Conservation (phyloP, 2,329 filamentous ascomycete genomes). For the Amphichorda felina region DNA sequence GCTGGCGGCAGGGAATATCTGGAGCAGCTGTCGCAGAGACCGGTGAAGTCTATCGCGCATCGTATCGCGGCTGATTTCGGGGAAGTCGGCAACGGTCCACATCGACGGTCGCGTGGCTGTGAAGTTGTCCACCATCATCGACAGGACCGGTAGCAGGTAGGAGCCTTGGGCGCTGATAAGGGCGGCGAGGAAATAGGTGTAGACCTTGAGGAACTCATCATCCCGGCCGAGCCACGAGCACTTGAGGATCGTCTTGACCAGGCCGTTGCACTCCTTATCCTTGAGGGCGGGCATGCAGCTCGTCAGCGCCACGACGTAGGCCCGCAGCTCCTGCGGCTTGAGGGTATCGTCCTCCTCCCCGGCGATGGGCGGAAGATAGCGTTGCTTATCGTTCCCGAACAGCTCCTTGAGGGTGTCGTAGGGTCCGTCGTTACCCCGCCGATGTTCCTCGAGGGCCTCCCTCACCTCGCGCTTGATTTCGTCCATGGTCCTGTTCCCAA, state of each 20-base stretch:
- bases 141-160: conserved; percentile 62
- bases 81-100: conserved; percentile 37
- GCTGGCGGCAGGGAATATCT: conserved; percentile 70
- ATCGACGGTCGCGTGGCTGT: conserved; percentile 34
- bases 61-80: conserved; percentile 47
- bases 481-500: conserved; percentile 38
- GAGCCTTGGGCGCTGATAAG: conserved; percentile 74
- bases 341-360: conserved; percentile 34
- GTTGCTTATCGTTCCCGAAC: conserved; percentile 37
- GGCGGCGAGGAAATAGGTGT: conserved; percentile 55
- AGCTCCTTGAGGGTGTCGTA: conserved; percentile 51
- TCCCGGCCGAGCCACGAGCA: conserved; percentile 56
- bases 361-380: conserved; percentile 23
- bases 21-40: conserved; percentile 62
- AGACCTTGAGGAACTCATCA: conserved; percentile 53
- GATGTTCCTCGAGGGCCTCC: conserved; percentile 43
- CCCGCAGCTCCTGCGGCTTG: conserved; percentile 43
- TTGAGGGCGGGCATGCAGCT: conserved; percentile 47
- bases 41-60: conserved; percentile 67
- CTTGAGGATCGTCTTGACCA: conserved; percentile 46
- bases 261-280: conserved; percentile 43
- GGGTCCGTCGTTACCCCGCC: conserved; percentile 43
- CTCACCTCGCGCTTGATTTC: conserved; percentile 43
- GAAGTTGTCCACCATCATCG: conserved; percentile 74
- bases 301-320: conserved; percentile 51